Conservation (phyloP, 768 basidiomycete species). For the Lanmaoa rubissima region DNA sequence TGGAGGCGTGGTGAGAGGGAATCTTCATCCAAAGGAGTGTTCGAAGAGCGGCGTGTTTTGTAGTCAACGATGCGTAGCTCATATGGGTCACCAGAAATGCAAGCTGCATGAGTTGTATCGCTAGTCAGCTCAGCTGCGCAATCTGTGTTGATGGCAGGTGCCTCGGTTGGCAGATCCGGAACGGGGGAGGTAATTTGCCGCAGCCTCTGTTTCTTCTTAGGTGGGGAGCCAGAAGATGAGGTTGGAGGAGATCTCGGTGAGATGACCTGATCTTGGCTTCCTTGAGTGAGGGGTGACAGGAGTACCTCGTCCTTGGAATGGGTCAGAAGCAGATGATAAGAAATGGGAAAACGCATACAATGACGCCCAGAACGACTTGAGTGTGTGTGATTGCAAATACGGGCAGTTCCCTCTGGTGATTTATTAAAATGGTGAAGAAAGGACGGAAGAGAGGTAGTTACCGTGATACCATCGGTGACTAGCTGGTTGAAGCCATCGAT, state of each 20-base stretch:
- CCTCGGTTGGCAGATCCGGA: background rate
- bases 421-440: background rate
- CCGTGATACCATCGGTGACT: constrained; percentile 46
- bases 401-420: constrained; percentile 71
- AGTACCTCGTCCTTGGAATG: constrained; percentile 51
- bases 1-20: constrained; percentile 61
- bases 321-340: background rate
- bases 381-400: constrained; percentile 74
- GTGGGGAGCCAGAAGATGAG: constrained; percentile 22
- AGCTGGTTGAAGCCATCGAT: constrained; percentile 61
- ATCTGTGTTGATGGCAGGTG: background rate
- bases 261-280: background rate
- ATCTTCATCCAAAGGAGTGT: constrained; percentile 58
- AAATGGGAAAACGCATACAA: constrained; percentile 44
- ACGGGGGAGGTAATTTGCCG: constrained; percentile 4
- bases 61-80: constrained; percentile 58
- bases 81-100: constrained; percentile 3
- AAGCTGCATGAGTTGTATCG: background rate
- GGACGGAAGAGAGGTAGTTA: constrained; percentile 28
- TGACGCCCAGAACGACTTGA: constrained; percentile 67
- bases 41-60: constrained; percentile 57
- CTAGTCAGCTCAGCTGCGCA: background rate
- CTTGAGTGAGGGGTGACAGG: constrained; percentile 10
- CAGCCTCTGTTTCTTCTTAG: constrained; percentile 28
- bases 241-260: constrained; percentile 16